A percentile compares a stretch with the other conserved stretches of the same genome.
Evolutionary conservation across 2,329 filamentous ascomycete species (phyloP).

Genomic region (Tolypocladium inflatum): DNA sequence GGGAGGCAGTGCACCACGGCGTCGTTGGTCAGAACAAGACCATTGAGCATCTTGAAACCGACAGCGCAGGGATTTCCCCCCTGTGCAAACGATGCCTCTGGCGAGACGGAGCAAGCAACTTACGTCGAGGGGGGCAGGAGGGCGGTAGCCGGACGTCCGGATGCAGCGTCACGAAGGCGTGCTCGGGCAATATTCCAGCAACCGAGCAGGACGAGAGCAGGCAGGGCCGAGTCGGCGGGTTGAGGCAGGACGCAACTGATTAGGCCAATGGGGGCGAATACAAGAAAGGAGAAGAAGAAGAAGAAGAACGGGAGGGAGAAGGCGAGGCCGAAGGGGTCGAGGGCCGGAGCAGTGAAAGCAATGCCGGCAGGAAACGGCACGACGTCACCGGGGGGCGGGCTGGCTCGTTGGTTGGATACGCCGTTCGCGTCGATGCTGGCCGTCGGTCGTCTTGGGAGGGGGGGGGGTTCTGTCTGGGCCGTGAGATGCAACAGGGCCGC

Average conservation of each 20-base stretch:
- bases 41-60: background rate
- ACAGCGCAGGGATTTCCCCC: background rate
- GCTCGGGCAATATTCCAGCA: slow-evolving; percentile 32
- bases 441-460: background rate
- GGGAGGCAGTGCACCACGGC: background rate
- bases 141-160: background rate
- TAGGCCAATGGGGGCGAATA: background rate
- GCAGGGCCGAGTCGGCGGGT: background rate
- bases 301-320: background rate
- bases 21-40: background rate
- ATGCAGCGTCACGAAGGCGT: slow-evolving; percentile 3
- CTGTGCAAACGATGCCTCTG: background rate
- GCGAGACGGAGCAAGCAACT: slow-evolving; percentile 2
- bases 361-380: background rate
- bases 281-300: background rate
- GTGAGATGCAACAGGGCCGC: background rate
- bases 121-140: slow-evolving; percentile 1
- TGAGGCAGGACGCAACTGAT: background rate
- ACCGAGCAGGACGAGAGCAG: slow-evolving; percentile 13
- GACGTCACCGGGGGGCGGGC: background rate
- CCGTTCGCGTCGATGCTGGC: background rate
- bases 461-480: background rate
- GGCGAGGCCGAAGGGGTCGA: background rate
- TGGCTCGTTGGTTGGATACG: background rate
- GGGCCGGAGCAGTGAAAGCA: background rate